Base-by-base conservation (phyloP, 768 basidiomycete genomes). In the Gymnopilus dilepis region DNA sequence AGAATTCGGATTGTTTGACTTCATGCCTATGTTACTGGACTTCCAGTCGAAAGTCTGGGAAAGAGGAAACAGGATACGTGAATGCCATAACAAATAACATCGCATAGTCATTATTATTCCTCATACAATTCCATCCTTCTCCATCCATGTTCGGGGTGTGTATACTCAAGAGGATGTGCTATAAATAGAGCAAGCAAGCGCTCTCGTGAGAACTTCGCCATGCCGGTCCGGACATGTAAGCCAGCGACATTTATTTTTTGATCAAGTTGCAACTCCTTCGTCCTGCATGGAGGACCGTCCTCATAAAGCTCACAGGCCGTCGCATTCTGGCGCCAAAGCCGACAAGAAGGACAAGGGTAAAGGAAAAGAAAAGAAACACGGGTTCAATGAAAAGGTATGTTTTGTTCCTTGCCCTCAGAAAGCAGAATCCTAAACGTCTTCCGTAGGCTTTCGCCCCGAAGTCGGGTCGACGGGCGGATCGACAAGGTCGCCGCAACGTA, bases 351-450 rank as follows among this genome's bases (percentile, higher is more conserved):
- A 83, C 15, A 88, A 92, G 67, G 82, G 83, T 59, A 88, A 92
- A 68, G 82, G 84, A 63, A 85, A 91, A 68, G 84, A 89, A 65
- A 89, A 86, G 42, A 87, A 88, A 42, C 82, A 89, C 56, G 89
- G 88, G 6, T 92, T 89, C 78, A 98, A 98, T 72, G 94, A 95
- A 76, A 98, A 97, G 82, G 96, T 91, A 59, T 47, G 78, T 70
- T 7, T 57, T 34, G 54, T 30, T 11, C 12, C n/a, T 24, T 13
- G 6, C 54, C 38, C 38, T 12, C 7, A 43, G 22, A 56, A 2
- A 47, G 30, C 26, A 52, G 62, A 61, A 30, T 31, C 28, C 30
- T 59, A 58, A 22, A 52, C 26, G 26, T 26, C 55, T 58, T 58
- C 9, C 42, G 9, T 66, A 90, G 95, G 97, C 97, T 1, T 98